phyloP scores from a whole-genome alignment of 2,329 filamentous ascomycete species.

The Exophiala mesophila region DNA sequence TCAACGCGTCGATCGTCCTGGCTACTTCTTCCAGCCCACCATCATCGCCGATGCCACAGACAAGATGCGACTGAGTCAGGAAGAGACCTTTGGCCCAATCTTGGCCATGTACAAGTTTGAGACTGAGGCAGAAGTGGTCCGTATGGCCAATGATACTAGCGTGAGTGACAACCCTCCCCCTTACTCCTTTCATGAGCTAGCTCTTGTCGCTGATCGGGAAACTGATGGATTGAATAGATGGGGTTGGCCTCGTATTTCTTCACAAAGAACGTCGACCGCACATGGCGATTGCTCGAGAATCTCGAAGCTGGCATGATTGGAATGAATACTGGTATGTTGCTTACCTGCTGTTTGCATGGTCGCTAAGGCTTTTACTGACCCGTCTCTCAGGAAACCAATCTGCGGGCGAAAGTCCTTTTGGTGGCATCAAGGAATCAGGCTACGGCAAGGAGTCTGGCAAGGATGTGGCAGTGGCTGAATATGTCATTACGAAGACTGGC shows the following conservation, averaged over 20 bases:
- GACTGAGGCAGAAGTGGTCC: slow-evolving; percentile 47
- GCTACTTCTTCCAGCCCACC: slow-evolving; percentile 61
- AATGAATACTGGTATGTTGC: slow-evolving; percentile 29
- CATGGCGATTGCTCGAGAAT: slow-evolving; percentile 56
- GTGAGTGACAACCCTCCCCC: too few species aligned
- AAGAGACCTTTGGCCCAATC: slow-evolving; percentile 51
- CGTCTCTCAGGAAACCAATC: slow-evolving; percentile 51
- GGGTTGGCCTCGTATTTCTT: slow-evolving; percentile 56
- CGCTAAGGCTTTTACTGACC: neutral
- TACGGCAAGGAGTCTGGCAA: slow-evolving; percentile 49
- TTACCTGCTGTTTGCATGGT: neutral
- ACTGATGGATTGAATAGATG: too few species aligned
- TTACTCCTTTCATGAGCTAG: too few species aligned
- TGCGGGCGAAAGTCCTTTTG: slow-evolving; percentile 61
- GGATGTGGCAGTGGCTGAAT: neutral
- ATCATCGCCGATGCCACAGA: slow-evolving; percentile 48
- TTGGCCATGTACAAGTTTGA: slow-evolving; percentile 49
- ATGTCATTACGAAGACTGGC: neutral
- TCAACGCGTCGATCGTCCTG: slow-evolving; percentile 43
- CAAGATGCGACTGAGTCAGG: slow-evolving; percentile 40
- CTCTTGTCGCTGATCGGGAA: too few species aligned
- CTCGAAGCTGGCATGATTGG: slow-evolving; percentile 52
- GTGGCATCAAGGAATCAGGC: slow-evolving; percentile 63
- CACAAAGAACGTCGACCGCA: slow-evolving; percentile 55
- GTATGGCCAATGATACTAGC: slow-evolving; percentile 47